These are phyloP conservation scores for Ceratocystis diversiconidia DNA, from an alignment of 2,329 filamentous ascomycete species.

Conservation along the genomic window DNA sequence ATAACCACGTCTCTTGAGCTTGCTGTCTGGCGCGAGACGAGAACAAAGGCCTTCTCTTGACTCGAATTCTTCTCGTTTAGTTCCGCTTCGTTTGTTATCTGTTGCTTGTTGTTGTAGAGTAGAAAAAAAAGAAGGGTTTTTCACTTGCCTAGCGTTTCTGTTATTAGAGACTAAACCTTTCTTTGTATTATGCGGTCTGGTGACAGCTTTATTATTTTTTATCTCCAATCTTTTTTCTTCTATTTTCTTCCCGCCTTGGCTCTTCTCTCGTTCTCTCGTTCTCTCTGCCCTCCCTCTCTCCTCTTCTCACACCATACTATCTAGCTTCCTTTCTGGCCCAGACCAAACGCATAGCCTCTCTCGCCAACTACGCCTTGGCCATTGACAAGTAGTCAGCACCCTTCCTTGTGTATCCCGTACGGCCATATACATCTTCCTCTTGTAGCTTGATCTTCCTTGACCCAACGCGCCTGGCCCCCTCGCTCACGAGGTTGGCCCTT, in stretches of 20 bases:
- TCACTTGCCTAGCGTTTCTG: not conserved
- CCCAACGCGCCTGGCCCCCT: not conserved
- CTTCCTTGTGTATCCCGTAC: not conserved
- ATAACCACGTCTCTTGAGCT: not conserved
- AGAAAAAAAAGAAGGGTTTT: not conserved
- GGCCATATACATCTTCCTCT: not conserved
- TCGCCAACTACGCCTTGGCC: not conserved
- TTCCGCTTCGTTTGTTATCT: not conserved
- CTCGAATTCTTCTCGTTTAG: not conserved
- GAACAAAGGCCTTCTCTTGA: not conserved
- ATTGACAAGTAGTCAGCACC: not conserved
- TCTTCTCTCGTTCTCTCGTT: not conserved
- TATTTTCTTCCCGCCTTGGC: not conserved
- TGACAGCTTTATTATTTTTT: not conserved
- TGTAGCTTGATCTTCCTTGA: not conserved
- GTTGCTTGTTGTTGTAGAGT: not conserved
- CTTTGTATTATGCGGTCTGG: slow-evolving; percentile 1
- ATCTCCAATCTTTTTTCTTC: not conserved
- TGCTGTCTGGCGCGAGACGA: not conserved
- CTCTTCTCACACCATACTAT: not conserved
- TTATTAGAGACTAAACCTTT: not conserved
- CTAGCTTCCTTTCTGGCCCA: no score
- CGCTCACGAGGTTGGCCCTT: not conserved
- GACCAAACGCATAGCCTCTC: not conserved
- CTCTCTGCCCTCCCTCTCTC: not conserved